phyloP scores from a whole-genome alignment of 2,329 filamentous ascomycete species.

The Arthrobotrys musiformis region DNA sequence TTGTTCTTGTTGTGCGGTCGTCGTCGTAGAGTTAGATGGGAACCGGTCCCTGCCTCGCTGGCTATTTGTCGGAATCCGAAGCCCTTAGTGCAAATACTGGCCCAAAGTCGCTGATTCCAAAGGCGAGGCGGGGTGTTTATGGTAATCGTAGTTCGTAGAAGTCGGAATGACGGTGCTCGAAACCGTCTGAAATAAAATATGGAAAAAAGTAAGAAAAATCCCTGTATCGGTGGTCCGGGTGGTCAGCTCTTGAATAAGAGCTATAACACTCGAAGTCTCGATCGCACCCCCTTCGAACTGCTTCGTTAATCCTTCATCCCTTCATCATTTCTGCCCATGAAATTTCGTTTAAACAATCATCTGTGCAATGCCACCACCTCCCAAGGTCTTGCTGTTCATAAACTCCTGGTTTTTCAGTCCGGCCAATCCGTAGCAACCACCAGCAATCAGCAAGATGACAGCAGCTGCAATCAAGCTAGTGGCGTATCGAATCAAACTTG shows the following conservation, averaged over 20 bases:
- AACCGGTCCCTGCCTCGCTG: not conserved
- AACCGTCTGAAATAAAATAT: not conserved
- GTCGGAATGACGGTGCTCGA: not conserved
- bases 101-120: not conserved
- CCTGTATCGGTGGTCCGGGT: conserved; percentile 15
- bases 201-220: not conserved
- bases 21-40: not conserved
- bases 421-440: conserved; percentile 81
- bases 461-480: conserved; percentile 87
- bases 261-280: not conserved
- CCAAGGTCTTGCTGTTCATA: conserved; percentile 93
- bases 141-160: conserved; percentile 22
- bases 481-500: conserved; percentile 73
- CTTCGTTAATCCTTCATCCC: not conserved
- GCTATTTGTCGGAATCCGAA: not conserved
- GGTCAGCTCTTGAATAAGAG: not conserved
- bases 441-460: conserved; percentile 80
- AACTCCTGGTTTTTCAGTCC: conserved; percentile 85
- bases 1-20: not conserved
- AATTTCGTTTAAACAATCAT: conserved; percentile 81
- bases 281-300: not conserved
- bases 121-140: not conserved
- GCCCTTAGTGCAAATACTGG: conserved; percentile 10
- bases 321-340: not conserved
- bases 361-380: conserved; percentile 91